Evolutionary conservation across 352 stramenopile species (phyloP).

Genomic region (Phytopythium boreale): DNA sequence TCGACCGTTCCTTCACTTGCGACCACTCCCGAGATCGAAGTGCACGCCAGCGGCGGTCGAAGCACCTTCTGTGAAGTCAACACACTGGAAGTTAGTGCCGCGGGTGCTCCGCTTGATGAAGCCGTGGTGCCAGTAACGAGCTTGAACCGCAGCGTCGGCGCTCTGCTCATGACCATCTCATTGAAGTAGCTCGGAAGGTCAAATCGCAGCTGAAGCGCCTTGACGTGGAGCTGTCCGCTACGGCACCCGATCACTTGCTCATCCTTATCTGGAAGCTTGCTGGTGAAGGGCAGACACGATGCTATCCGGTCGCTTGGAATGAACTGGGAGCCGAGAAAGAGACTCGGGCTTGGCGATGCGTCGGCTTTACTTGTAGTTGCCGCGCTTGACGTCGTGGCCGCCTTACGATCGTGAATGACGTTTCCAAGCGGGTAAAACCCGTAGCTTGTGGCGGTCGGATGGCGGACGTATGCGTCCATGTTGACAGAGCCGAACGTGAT

Average conservation of each 20-base stretch:
- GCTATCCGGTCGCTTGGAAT: conserved; percentile 18
- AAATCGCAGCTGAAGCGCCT: conserved; percentile 19
- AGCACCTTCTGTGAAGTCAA: neutral
- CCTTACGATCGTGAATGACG: neutral
- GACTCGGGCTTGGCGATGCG: conserved; percentile 6
- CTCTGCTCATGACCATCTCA: conserved; percentile 14
- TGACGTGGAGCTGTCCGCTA: conserved; percentile 32
- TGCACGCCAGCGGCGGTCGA: neutral
- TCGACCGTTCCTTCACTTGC: neutral
- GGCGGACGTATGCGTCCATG: conserved; percentile 25
- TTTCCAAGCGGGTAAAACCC: conserved; percentile 19
- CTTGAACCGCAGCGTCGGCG: conserved; percentile 11
- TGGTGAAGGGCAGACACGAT: conserved; percentile 8
- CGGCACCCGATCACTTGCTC: conserved; percentile 1
- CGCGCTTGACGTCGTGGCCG: too few species aligned
- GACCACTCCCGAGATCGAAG: neutral
- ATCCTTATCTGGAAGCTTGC: neutral
- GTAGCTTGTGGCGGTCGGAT: conserved; percentile 32
- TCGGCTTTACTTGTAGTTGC: neutral
- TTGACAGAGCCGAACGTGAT: conserved; percentile 34
- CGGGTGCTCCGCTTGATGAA: neutral
- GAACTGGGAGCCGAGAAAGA: conserved; percentile 44
- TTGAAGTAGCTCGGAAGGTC: conserved; percentile 16
- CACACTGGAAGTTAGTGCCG: neutral
- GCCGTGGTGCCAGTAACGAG: neutral